Evolutionary conservation across 208 protist genomes (phyloP).

Genomic region (Wallacemonas collosoma): DNA sequence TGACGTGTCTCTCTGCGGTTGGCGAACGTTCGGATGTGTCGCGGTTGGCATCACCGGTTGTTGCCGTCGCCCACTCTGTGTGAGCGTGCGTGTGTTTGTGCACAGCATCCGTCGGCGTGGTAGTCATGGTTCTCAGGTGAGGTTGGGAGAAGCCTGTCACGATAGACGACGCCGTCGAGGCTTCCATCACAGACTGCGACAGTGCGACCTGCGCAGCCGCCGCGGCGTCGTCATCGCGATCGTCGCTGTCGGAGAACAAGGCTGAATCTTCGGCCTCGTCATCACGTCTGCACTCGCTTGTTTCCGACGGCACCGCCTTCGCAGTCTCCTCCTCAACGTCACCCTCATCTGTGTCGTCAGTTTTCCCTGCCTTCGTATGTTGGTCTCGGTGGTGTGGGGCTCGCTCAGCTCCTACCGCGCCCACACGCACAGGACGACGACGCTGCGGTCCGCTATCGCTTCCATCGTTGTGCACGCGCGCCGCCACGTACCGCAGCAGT

Average conservation of each 20-base stretch:
- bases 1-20: not conserved
- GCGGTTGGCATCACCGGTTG: too few relatives aligned
- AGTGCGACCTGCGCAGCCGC: not conserved
- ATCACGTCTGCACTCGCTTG: not conserved
- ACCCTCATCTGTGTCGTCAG: not conserved
- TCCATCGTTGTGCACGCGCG: constrained; percentile 22
- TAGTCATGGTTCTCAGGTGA: not conserved
- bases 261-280: not conserved
- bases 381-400: not conserved
- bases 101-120: not conserved
- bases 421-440: too few relatives aligned
- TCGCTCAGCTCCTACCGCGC: too few relatives aligned
- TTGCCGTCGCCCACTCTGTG: too few relatives aligned
- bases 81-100: not conserved
- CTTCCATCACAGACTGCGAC: not conserved
- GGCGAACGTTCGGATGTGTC: too few relatives aligned
- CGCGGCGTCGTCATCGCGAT: not conserved
- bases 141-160: constrained; percentile 1
- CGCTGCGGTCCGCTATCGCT: not conserved
- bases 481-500: constrained; percentile 36
- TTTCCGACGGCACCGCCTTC: not conserved
- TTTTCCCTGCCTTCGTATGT: not conserved
- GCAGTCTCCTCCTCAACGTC: not conserved
- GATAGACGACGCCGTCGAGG: not conserved
- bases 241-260: not conserved